Evolutionary conservation across 495 filamentous ascomycete genomes (phyloP).

Genomic region (Talaromyces borbonicus): DNA sequence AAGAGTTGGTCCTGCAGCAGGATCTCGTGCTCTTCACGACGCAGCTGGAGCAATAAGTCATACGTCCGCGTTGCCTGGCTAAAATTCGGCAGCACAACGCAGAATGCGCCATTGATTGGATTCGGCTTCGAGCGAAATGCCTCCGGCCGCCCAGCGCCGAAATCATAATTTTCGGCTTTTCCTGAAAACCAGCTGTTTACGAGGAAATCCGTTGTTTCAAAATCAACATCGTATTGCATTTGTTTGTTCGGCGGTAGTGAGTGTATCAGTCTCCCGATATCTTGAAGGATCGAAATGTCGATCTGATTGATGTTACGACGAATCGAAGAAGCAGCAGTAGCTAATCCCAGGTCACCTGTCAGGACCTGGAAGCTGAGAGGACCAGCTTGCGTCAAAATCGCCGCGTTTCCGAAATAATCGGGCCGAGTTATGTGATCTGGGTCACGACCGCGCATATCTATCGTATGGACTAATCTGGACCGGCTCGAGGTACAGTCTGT

Average conservation of each 20-base stretch:
- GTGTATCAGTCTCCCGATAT: not conserved
- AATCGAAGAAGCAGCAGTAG: not conserved
- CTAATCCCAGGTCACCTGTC: not conserved
- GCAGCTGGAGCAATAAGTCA: conserved; percentile 16
- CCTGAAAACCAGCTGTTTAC: not conserved
- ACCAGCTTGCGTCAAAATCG: not conserved
- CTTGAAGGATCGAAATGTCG: not conserved
- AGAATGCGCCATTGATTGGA: not conserved
- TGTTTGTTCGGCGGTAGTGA: not conserved
- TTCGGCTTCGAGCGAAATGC: not conserved
- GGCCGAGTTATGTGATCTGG: not conserved
- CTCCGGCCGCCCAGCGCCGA: not conserved
- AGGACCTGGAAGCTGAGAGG: not conserved
- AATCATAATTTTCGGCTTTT: not conserved
- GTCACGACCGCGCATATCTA: not conserved
- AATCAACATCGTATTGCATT: not conserved
- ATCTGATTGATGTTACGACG: not conserved
- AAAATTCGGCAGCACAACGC: not conserved
- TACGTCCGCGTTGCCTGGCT: not conserved
- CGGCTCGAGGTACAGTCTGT: not conserved
- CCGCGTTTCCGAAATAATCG: not conserved
- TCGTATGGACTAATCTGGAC: not conserved
- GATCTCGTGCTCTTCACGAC: conserved; percentile 11
- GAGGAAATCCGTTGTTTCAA: not conserved
- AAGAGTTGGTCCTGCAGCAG: conserved; percentile 15